A percentile compares a stretch with the other conserved stretches of the same genome.
Evolutionary conservation across 31 red algal species (phyloP).

Genomic region (Pterothamnion heteromorphum): DNA sequence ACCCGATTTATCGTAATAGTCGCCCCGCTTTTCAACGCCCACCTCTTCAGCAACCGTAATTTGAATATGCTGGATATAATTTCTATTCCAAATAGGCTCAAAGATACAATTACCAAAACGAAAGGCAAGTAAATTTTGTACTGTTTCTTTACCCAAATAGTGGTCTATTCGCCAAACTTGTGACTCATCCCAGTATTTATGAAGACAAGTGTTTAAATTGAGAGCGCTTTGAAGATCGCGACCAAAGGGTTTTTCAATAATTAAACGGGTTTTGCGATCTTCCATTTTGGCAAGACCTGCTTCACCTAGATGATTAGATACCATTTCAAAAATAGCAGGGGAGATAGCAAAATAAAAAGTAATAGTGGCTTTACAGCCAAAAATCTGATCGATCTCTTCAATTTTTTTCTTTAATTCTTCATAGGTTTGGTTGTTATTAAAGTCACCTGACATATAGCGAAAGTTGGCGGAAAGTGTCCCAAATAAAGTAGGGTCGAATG

Average conservation of each 20-base stretch:
- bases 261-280: conserved; percentile 67
- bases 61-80: conserved; percentile 82
- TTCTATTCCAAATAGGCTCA: conserved; percentile 91
- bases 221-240: conserved; percentile 61
- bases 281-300: no score
- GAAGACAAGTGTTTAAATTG: conserved; percentile 51
- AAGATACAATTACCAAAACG: conserved; percentile 93
- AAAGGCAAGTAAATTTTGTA: conserved; percentile 92
- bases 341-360: no score
- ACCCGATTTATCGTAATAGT: conserved; percentile 93
- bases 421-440: no score
- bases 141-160: conserved; percentile 88
- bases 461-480: no score
- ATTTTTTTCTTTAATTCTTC: no score
- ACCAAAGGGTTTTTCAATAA: conserved; percentile 98
- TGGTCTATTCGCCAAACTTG: conserved; percentile 94
- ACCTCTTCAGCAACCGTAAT: conserved; percentile 87
- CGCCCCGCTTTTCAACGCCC: conserved; percentile 80
- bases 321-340: no score
- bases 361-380: no score
- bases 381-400: no score
- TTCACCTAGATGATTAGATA: no score
- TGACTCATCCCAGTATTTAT: conserved; percentile 60
- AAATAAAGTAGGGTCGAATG: no score
- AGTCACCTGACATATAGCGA: no score